phyloP scores from a whole-genome alignment of 2,329 filamentous ascomycete genomes.

The Colletotrichum chlorophyti region DNA sequence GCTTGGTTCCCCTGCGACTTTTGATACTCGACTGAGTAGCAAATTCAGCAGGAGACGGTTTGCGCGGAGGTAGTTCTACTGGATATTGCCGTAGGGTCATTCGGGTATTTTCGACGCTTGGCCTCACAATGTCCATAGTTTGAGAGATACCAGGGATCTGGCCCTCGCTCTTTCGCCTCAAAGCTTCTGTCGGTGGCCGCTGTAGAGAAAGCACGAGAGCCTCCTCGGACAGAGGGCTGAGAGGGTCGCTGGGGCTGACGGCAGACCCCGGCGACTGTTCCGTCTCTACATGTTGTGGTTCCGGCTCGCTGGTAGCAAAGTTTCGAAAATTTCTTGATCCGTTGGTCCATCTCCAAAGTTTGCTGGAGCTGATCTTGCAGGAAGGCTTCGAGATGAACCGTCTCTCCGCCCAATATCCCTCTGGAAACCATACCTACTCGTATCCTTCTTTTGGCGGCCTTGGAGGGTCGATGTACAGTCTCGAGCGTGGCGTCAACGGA shows the following conservation, averaged over 20 bases:
- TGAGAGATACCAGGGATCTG: slow-evolving; percentile 14
- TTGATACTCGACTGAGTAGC: background rate
- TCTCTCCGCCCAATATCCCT: slow-evolving; percentile 70
- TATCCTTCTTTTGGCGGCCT: slow-evolving; percentile 59
- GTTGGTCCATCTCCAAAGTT: slow-evolving; percentile 49
- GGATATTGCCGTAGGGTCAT: background rate
- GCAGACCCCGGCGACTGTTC: background rate
- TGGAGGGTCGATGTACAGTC: slow-evolving; percentile 55
- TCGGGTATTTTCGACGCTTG: background rate
- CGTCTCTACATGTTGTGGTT: slow-evolving; percentile 15
- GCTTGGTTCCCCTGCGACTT: background rate
- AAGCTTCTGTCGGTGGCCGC: slow-evolving; percentile 32
- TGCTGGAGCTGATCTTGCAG: slow-evolving; percentile 40
- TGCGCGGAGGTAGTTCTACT: background rate
- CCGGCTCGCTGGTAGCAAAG: slow-evolving; percentile 40
- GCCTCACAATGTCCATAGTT: background rate
- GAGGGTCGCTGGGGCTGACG: slow-evolving; percentile 30
- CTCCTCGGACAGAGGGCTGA: slow-evolving; percentile 54
- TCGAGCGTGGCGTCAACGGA: background rate
- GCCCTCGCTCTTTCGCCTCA: background rate
- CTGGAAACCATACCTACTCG: slow-evolving; percentile 70
- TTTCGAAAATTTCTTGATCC: slow-evolving; percentile 40
- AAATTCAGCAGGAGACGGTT: background rate
- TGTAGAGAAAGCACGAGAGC: slow-evolving; percentile 57
- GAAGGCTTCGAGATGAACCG: slow-evolving; percentile 37